phyloP scores from a whole-genome alignment of 371 early-diverging fungal genomes.

The Apophysomyces elegans region DNA sequence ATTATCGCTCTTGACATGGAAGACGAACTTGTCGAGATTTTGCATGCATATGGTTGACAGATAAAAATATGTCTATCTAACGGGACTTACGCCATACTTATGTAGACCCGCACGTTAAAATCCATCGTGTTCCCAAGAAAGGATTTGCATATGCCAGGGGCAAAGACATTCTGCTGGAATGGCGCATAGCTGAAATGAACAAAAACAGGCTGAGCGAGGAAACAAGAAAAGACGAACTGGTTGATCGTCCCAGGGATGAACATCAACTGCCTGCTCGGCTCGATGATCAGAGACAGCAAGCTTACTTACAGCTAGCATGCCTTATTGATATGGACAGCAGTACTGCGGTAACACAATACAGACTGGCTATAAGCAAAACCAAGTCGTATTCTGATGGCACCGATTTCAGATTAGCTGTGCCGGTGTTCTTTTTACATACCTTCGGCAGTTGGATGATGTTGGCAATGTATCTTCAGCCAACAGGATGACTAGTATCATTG shows the following conservation, averaged over 20 bases:
- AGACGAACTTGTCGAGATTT: constrained; percentile 18
- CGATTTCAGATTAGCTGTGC: constrained; percentile 61
- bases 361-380: background rate
- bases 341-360: constrained; percentile 27
- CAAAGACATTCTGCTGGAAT: constrained; percentile 33
- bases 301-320: constrained; percentile 56
- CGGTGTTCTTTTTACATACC: constrained; percentile 61
- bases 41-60: background rate
- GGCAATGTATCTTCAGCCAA: constrained; percentile 22
- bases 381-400: background rate
- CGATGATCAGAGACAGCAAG: constrained; percentile 48
- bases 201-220: background rate
- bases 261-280: constrained; percentile 10
- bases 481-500: constrained; percentile 21
- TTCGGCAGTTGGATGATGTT: constrained; percentile 35
- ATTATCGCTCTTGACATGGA: constrained; percentile 42
- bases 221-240: background rate
- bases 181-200: constrained; percentile 17
- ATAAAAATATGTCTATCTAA: too few relatives aligned
- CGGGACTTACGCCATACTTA: background rate
- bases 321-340: constrained; percentile 52
- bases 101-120: constrained; percentile 25
- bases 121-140: constrained; percentile 49
- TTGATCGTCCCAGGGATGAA: background rate
- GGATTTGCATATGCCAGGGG: constrained; percentile 63